Conservation (phyloP, 2,329 filamentous ascomycete species). For the Arthrobotrys conoides region DNA sequence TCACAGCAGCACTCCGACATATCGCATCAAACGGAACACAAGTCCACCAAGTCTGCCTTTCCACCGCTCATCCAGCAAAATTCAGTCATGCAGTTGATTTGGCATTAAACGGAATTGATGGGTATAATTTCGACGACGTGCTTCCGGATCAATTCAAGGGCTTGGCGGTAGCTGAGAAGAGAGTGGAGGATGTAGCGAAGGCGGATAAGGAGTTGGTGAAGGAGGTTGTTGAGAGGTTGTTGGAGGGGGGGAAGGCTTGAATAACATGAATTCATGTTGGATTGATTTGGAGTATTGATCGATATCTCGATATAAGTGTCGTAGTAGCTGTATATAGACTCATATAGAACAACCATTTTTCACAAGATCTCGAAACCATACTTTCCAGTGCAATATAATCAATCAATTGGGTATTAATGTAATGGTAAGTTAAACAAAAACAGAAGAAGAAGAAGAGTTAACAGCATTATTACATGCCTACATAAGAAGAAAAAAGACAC, state of each 20-base stretch:
- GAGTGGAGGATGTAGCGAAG: conserved; percentile 75
- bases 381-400: background rate
- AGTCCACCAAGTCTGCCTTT: conserved; percentile 82
- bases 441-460: background rate
- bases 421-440: conserved; percentile 9
- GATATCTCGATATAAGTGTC: background rate
- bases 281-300: background rate
- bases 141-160: conserved; percentile 85
- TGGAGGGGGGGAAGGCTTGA: conserved; percentile 43
- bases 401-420: conserved; percentile 21
- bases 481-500: background rate
- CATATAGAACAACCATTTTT: conserved; percentile 9
- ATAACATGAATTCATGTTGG: background rate
- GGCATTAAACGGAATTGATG: conserved; percentile 79
- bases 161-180: conserved; percentile 80
- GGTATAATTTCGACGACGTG: conserved; percentile 81
- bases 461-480: conserved; percentile 7
- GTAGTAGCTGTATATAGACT: conserved; percentile 7
- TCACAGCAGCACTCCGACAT: conserved; percentile 81
- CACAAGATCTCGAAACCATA: background rate
- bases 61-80: conserved; percentile 96
- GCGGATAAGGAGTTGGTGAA: conserved; percentile 68
- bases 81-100: conserved; percentile 87
- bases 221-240: conserved; percentile 45
- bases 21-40: conserved; percentile 70